A percentile compares a stretch with the other conserved stretches of the same genome.
These are phyloP conservation scores for Stagonosporopsis cucurbitacearum DNA, from an alignment of 2,329 filamentous ascomycete genomes.

Conservation along the genomic window DNA sequence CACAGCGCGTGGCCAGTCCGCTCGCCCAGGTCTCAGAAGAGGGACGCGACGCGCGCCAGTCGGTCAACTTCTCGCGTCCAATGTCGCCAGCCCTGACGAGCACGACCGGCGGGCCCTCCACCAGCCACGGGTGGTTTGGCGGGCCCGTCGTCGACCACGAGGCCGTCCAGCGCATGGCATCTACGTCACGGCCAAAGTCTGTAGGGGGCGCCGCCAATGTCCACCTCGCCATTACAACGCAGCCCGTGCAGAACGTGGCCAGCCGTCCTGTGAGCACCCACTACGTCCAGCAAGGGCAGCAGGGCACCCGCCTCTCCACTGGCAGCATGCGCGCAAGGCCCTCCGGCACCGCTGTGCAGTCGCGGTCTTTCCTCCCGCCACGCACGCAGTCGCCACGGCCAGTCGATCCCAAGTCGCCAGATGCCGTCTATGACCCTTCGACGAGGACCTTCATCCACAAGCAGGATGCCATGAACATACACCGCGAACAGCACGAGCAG, in stretches of 20 bases:
- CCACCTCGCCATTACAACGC: conserved; percentile 35
- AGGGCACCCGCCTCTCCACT: conserved; percentile 53
- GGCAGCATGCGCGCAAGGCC: conserved; percentile 61
- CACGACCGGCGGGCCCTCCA: conserved; percentile 19
- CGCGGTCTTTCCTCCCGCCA: conserved; percentile 24
- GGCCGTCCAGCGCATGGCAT: conserved; percentile 36
- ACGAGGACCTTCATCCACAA: conserved; percentile 48
- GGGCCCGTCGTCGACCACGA: conserved; percentile 46
- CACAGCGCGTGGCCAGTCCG: conserved; percentile 38
- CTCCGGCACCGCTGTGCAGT: conserved; percentile 56
- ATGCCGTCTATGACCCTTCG: conserved; percentile 47
- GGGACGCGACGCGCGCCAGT: conserved; percentile 53
- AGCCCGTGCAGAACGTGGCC: conserved; percentile 46
- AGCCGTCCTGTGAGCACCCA: conserved; percentile 52
- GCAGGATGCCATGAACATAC: conserved; percentile 44
- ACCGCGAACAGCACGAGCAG: conserved; percentile 39
- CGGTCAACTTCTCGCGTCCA: conserved; percentile 63
- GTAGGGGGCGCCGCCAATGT: conserved; percentile 29
- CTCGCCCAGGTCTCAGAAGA: conserved; percentile 53
- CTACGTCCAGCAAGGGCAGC: conserved; percentile 40
- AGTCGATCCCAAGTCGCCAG: conserved; percentile 47
- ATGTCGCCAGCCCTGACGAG: conserved; percentile 49
- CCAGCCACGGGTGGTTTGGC: conserved; percentile 48
- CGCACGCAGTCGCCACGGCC: conserved; percentile 26
- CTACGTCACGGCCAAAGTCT: conserved; percentile 38